Evolutionary conservation across 2,329 filamentous ascomycete genomes (phyloP), one percentile per base, ranked within the genome.

Genomic region (Hypoxylon sp.): DNA sequence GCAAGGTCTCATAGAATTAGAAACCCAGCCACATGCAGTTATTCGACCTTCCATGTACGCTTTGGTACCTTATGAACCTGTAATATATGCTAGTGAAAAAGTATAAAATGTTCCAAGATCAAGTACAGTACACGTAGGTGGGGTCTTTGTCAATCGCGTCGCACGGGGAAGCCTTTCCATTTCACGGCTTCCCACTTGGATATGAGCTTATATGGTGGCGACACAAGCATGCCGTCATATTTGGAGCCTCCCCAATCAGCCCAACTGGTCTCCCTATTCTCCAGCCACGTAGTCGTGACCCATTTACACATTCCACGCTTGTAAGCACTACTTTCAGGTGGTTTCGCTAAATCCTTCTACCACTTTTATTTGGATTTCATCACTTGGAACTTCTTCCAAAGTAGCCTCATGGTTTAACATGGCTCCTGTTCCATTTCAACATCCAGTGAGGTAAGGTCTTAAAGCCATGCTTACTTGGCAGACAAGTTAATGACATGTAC

Each of bases 401-500:
- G 17, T 13, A 58, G 10, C n/a, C 34, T 30, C 21, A 56, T 41
- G 58, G 45, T 59, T 66, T 64, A 63, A 51, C 19, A 77, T 77
- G 76, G 75, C 75, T 43, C 75, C 76, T 11, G 72, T 77, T 17
- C 74, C 73, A 13, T 76, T 75, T 49, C 65, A 70, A 55, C 73
- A 76, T 49, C 68, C 73, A 30, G 64, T 76, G 53, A 75, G 73
- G 76, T 77, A 71, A n/a, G 51, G 49, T 28, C 52, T 45, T 32
- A 30, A 30, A 41, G 34, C 10, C 9, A 11, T 14, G 11, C 36
- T 36, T 30, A 38, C 17, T 41, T 38, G 3, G 5, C 45, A 60
- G 30, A 17, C 5, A 45, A 36, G 7, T 49, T 50, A 63, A 25
- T 60, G 55, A 63, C 41, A 43, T 53, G n/a, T 58, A 57, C n/a